Conservation (phyloP, 306 rosid genomes). For the Cicer pinnatifidum region DNA sequence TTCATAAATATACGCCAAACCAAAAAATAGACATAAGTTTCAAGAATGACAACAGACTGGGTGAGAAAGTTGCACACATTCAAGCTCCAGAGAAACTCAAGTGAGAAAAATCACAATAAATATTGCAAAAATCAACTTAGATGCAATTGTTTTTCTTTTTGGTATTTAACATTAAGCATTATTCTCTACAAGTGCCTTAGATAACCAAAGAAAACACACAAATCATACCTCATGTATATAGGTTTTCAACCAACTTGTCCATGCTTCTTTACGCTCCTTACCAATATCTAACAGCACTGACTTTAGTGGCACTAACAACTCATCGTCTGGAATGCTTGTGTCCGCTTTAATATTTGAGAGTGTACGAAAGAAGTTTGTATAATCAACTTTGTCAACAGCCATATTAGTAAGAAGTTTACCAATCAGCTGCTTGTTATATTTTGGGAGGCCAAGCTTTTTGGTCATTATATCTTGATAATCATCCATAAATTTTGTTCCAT, state of each 20-base stretch:
- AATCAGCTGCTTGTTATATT: conserved; percentile 89
- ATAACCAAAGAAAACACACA: conserved; percentile 25
- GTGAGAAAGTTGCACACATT: conserved; percentile 6
- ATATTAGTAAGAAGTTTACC: conserved; percentile 84
- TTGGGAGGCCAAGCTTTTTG: conserved; percentile 89
- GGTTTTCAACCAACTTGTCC: conserved; percentile 85
- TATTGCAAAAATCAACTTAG: conserved; percentile 21
- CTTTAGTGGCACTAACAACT: conserved; percentile 82
- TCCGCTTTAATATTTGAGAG: conserved; percentile 89
- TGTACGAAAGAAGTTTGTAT: conserved; percentile 86
- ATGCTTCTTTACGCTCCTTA: conserved; percentile 91
- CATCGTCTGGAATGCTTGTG: conserved; percentile 75
- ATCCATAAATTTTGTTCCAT: conserved; percentile 94
- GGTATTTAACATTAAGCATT: background rate
- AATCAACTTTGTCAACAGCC: conserved; percentile 98
- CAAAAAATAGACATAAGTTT: conserved; percentile 20
- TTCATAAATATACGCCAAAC: conserved; percentile 18
- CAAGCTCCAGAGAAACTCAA: conserved; percentile 25
- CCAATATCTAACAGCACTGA: conserved; percentile 95
- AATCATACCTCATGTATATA: conserved; percentile 79
- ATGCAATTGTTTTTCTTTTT: conserved; percentile 7
- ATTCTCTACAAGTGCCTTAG: conserved; percentile 3
- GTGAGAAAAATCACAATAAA: conserved; percentile 12
- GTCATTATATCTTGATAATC: conserved; percentile 95
- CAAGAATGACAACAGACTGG: conserved; percentile 24